Evolutionary conservation across 2,329 filamentous ascomycete species (phyloP).

Genomic region (Aspergillus niger): DNA sequence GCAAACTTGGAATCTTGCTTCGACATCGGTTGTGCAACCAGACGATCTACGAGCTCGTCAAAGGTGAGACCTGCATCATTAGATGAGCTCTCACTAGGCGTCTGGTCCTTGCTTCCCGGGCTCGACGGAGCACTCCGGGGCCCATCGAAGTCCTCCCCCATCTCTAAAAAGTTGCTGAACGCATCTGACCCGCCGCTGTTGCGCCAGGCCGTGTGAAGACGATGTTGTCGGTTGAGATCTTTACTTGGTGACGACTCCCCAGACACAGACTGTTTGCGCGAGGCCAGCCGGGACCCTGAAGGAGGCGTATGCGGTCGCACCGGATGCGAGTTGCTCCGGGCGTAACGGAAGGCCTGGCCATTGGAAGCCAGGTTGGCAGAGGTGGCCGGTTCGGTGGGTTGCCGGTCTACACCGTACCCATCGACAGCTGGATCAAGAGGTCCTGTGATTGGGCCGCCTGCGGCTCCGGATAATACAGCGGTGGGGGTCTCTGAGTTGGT

Average conservation of each 20-base stretch:
- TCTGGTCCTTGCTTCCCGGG: conserved; percentile 36
- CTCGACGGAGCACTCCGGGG: conserved; percentile 29
- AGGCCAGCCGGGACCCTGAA: conserved; percentile 38
- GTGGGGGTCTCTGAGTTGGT: conserved; percentile 68
- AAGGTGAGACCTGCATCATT: conserved; percentile 46
- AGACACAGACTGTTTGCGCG: conserved; percentile 33
- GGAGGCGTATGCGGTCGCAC: conserved; percentile 51
- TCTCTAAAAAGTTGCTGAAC: conserved; percentile 46
- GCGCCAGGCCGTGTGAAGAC: conserved; percentile 41
- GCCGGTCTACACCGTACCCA: conserved; percentile 36
- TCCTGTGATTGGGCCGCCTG: conserved; percentile 38
- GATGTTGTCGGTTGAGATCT: conserved; percentile 35
- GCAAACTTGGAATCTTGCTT: conserved; percentile 87
- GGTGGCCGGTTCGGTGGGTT: conserved; percentile 33
- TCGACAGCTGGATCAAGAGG: conserved; percentile 39
- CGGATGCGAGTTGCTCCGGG: conserved; percentile 52
- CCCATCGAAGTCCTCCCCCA: conserved; percentile 46
- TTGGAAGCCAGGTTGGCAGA: conserved; percentile 41
- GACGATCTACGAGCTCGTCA: conserved; percentile 80
- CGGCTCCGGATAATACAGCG: conserved; percentile 55
- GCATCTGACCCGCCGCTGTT: conserved; percentile 44
- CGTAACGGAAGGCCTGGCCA: conserved; percentile 43
- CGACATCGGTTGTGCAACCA: conserved; percentile 78
- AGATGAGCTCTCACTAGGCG: conserved; percentile 34
- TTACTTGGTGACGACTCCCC: conserved; percentile 33